Evolutionary conservation across 768 basidiomycete genomes (phyloP), one percentile per base, ranked within the genome.

Genomic region (Tremella mesenterica): DNA sequence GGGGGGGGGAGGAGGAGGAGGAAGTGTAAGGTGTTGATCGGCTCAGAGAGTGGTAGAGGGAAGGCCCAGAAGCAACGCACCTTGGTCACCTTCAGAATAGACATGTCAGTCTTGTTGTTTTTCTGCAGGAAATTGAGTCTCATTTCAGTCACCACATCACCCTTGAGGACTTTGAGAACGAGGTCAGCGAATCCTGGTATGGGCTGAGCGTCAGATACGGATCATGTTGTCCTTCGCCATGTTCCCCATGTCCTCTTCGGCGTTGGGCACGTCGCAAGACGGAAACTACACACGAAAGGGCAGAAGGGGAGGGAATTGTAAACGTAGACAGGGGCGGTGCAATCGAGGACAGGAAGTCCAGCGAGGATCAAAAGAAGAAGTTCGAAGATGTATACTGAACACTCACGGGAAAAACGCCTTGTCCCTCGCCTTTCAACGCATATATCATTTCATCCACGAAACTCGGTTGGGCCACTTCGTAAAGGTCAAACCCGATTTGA

Each of bases 41-140:
- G n/a, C n/a, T n/a, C n/a, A n/a, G n/a, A n/a, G n/a, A n/a, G n/a
- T n/a, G n/a, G n/a, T n/a, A n/a, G n/a, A n/a, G n/a, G n/a, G n/a
- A n/a, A n/a, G n/a, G n/a, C n/a, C n/a, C n/a, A n/a, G n/a, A n/a
- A n/a, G n/a, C n/a, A n/a, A n/a, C n/a, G n/a, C n/a, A 88, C 89
- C 79, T 93, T 96, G 48, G 90, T 91, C 63, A 84, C 84, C 74
- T 92, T 92, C 44, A 99, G 78, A 58, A 97, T 89, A 18, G 87
- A 76, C 71, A 91, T 79, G 69, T 97, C 95, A 48, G 85, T 84
- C 69, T 88, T 85, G 75, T 95, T 95, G 73, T 92, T 92, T 58
- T 85, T 83, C 75, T 86, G 86, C 54, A 99, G 80, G 79, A 99
- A 97, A 75, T 97, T 88, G 44, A 93, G 83, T 73, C 93, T 91